Evolutionary conservation across 371 early-diverging fungal genomes (phyloP), one percentile per base, ranked within the genome.

Genomic region (Mucor plumbeus): DNA sequence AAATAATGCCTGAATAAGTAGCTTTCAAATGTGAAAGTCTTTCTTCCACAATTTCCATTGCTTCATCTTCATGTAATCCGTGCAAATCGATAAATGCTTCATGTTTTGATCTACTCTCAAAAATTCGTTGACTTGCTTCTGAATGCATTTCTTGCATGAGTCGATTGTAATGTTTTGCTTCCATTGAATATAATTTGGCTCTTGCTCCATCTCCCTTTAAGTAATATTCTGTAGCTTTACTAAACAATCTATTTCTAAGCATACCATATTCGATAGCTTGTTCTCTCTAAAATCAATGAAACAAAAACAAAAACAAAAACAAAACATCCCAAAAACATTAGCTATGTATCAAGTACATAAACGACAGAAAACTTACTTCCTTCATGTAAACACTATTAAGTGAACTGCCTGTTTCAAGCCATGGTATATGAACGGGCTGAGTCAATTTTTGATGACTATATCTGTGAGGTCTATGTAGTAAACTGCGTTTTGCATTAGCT

Each of bases 41-140:
- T 64, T 83, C 77, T 35, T 86, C 80, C 57, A 87, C 44, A 44
- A 87, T 78, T 36, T 70, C 76, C 31, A 87, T 47, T 0, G 86
- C 84, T 62, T 88, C 89, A 38, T 86, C 85, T 43, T 84, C 80
- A 73, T 87, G 87, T 21, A 88, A 71, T 2, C 89, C 87, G 74
- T 88, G 89, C 6, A 88, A 71, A 75, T 88, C 89, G 58, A 88
- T 76, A 79, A 83, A 87, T 0, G 86, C 79, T 54, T 83, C 80
- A 66, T 76, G 70, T 57, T 79, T 75, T 34, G 86, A 84, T 43
- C 87, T 70, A 3, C 76, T 70, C 14, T 84, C 77, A 69, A 86
- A 85, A 10, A 88, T 88, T 56, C 82, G 80, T 54, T 79, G 75
- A 59, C 87, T 84, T 4, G 87, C 89, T 58, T 83, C 84, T 4